Evolutionary conservation across 345 rosid species (phyloP).

Genomic region (Cardiospermum halicacabum): DNA sequence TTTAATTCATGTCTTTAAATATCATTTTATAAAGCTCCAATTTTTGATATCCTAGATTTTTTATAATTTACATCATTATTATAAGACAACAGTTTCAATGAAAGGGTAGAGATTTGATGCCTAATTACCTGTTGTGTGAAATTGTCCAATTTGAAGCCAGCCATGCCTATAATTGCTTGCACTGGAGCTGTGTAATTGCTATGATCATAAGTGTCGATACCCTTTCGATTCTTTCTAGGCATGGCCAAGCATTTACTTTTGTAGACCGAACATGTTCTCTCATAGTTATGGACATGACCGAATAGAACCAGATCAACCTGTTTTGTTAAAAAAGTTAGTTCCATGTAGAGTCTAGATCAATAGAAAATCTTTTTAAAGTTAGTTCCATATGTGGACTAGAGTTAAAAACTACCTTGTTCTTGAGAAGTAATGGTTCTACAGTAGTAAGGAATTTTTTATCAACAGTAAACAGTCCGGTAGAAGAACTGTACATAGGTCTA

Average conservation of each 20-base stretch:
- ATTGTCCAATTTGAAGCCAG: conserved; percentile 47
- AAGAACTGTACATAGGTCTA: conserved; percentile 55
- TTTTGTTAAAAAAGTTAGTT: neutral
- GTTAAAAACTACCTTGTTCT: conserved; percentile 34
- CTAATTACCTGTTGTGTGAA: conserved; percentile 33
- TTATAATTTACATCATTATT: too few species aligned
- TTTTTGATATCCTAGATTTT: conserved; percentile 40
- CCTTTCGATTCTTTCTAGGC: conserved; percentile 42
- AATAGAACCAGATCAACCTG: conserved; percentile 57
- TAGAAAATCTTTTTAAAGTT: neutral
- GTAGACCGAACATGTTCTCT: conserved; percentile 56
- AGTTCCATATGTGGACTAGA: neutral
- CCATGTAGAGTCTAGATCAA: neutral
- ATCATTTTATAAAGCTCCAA: conserved; percentile 44
- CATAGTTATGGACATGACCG: conserved; percentile 77
- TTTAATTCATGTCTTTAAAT: conserved; percentile 37
- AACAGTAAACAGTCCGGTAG: neutral
- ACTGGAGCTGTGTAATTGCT: conserved; percentile 54
- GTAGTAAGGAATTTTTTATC: conserved; percentile 19
- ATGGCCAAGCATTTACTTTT: conserved; percentile 34
- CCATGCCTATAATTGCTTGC: conserved; percentile 65
- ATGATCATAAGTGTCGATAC: conserved; percentile 49
- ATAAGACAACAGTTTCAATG: neutral
- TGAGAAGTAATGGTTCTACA: conserved; percentile 46
- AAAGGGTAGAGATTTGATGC: neutral